Conservation (phyloP, 2,329 filamentous ascomycete species). For the Sclerotinia borealis region DNA sequence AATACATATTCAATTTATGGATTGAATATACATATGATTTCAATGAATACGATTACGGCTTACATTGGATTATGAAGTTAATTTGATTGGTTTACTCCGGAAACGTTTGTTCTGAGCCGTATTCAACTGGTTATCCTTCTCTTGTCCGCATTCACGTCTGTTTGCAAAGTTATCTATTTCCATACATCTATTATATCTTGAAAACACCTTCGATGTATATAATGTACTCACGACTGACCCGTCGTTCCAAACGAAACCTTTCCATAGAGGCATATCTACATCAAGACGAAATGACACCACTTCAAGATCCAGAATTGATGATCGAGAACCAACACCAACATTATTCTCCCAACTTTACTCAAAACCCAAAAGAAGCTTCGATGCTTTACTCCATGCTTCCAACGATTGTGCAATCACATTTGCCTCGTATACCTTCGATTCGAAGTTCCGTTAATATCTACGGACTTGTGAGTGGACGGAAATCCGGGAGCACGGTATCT, state of each 20-base stretch:
- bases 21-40: not conserved
- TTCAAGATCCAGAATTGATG: not conserved
- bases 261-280: not conserved
- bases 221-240: not conserved
- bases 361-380: constrained; percentile 32
- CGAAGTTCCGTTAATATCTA: constrained; percentile 35
- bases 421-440: constrained; percentile 47
- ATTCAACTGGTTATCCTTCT: not conserved
- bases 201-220: not conserved
- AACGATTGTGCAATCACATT: constrained; percentile 43
- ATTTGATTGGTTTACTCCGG: not conserved
- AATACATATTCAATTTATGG: not conserved
- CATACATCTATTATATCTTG: not conserved
- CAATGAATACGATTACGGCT: not conserved
- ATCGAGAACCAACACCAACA: not conserved
- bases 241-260: not conserved
- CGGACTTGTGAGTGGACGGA: constrained; percentile 14
- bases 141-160: not conserved
- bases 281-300: not conserved
- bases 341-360: not conserved
- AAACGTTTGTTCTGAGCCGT: not conserved
- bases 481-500: constrained; percentile 24
- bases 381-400: constrained; percentile 50
- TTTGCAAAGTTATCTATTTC: not conserved
- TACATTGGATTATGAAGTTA: not conserved